A percentile compares a stretch with the other conserved stretches of the same genome.
Conservation (phyloP, 192 early-diverging fungal species). For the Ramicandelaber brevisporus region DNA sequence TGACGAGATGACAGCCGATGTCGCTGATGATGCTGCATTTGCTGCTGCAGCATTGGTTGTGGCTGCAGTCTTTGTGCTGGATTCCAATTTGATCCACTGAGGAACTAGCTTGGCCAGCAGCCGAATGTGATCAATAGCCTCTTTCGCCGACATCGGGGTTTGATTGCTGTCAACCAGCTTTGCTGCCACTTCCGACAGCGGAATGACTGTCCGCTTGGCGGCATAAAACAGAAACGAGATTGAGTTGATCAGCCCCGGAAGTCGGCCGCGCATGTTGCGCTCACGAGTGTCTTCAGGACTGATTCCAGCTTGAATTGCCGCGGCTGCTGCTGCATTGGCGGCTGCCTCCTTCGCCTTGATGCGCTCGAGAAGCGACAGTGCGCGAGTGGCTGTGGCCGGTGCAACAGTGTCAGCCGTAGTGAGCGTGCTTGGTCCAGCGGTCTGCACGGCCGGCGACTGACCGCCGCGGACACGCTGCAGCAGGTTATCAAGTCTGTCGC, state of each 20-base stretch:
- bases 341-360: constrained; percentile 2
- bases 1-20: no score
- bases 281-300: neutral
- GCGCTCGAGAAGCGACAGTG: constrained; percentile 1
- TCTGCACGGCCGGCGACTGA: neutral
- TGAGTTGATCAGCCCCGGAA: constrained; percentile 1
- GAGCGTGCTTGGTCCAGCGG: neutral
- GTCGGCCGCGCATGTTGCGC: neutral
- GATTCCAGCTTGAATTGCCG: neutral
- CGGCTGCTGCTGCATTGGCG: neutral
- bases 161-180: constrained; percentile 1
- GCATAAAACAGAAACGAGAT: constrained; percentile 3
- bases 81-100: constrained; percentile 1
- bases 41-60: no score
- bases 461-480: no score
- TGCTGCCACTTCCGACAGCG: neutral
- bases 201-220: neutral
- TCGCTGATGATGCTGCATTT: no score
- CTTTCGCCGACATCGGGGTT: neutral
- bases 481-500: no score
- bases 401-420: no score
- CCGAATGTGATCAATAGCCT: constrained; percentile 1
- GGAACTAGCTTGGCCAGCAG: constrained; percentile 1
- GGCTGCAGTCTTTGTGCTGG: no score
- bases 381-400: no score